Base-by-base conservation (phyloP, 2,329 filamentous ascomycete species). In the Alternaria dauci region DNA sequence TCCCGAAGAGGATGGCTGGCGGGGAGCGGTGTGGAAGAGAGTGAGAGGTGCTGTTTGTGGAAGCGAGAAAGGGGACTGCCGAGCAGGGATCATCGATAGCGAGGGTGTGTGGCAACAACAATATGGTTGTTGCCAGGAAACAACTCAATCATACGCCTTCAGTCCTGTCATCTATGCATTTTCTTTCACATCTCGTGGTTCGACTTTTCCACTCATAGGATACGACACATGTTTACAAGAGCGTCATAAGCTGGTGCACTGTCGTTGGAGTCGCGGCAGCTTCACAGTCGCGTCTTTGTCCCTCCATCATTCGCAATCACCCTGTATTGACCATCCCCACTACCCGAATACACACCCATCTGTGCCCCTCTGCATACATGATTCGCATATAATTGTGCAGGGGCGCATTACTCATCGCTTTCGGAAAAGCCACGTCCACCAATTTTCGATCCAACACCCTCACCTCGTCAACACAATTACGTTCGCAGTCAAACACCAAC, bases 51-150 rank as follows among this genome's bases (percentile, higher is more conserved):
- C 18, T 38, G 36, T 39, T 55, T 51, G 25, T 47, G 32, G 44
- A 51, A 20, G 38, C 32, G 46, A 44, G 4, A 38, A 51, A 44
- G 32, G 55, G 46, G 41, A 55, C 47, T 25, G 23, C 23, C 41
- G 36, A 52, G 43, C 56, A 59, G 36, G 47, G 46, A 48, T 52
- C 52, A 52, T 52, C 52, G 52, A 52, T 52, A 59, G 34, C 51
- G 41, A 62, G 9, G 38, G 26, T n/a, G 32, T 28, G 36, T 26
- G 34, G 47, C 50, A 42, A 47, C 46, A 47, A 55, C 32, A 25
- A 52, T 52, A 25, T 26, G 20, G 34, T 38, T 51, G 26, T 9
- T 39, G 36, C 20, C 32, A 23, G 26, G 23, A 14, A 43, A 42
- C 39, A 23, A 38, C 25, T 28, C 30, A n/a, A 23, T 43, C 55